Conservation (phyloP, 2,329 filamentous ascomycete genomes). For the Alternaria sp. region DNA sequence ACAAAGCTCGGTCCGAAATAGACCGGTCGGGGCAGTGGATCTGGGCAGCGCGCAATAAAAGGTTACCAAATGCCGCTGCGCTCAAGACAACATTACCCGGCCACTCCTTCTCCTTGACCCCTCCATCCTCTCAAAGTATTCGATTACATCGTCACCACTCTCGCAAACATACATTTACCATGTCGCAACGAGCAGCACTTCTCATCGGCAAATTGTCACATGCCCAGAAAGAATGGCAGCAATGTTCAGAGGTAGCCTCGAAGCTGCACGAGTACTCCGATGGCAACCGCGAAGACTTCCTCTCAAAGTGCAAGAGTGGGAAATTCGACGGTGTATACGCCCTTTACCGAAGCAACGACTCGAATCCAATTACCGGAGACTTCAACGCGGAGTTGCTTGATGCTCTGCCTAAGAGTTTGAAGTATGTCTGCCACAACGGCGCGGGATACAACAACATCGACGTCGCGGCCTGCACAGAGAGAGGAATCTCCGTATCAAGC, state of each 20-base stretch:
- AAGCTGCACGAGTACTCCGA: constrained; percentile 61
- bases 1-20: constrained; percentile 33
- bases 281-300: constrained; percentile 64
- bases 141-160: background rate
- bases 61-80: constrained; percentile 28
- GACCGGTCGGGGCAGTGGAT: constrained; percentile 24
- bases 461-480: constrained; percentile 61
- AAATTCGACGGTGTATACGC: constrained; percentile 64
- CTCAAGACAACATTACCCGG: constrained; percentile 9
- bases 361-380: constrained; percentile 59
- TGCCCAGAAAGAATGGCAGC: constrained; percentile 58
- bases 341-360: constrained; percentile 68
- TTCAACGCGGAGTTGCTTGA: constrained; percentile 57
- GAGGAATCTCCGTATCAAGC: constrained; percentile 56
- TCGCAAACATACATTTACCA: constrained; percentile 16
- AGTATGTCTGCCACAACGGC: constrained; percentile 59
- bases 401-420: constrained; percentile 53
- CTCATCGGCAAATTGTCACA: constrained; percentile 58
- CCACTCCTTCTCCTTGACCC: background rate
- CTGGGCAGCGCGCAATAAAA: constrained; percentile 25
- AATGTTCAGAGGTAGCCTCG: constrained; percentile 43
- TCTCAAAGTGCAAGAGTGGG: constrained; percentile 63
- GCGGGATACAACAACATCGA: constrained; percentile 71
- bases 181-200: constrained; percentile 52
- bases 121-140: background rate